Evolutionary conservation across 306 rosid genomes (phyloP), one percentile per base, ranked within the genome.

Genomic region (Prunus padus): DNA sequence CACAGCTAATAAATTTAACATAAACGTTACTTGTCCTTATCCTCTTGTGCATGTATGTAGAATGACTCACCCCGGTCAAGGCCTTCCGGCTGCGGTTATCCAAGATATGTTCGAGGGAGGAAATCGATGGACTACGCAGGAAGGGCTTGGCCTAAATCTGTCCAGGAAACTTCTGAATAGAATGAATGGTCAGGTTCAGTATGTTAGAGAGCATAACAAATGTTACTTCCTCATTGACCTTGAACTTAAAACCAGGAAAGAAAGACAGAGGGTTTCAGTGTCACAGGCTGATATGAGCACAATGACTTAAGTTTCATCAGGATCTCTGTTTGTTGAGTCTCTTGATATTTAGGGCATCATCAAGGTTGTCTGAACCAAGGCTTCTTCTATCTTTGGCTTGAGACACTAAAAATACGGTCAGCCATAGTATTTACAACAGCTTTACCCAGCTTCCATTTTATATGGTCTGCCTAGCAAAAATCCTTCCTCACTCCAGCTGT

Each of bases 11-110:
- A 28, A 44, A 66, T 68, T 71, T 50, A 25, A 5, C 26, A 50
- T 26, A 67, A 59, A 4, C 8, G 15, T 10, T 0, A 14, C 9
- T 28, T 69, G 30, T 47, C 42, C 18, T 47, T 4, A 28, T 54
- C 8, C 72, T 74, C 44, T 57, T 80, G 62, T 83, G 80, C 47
- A 10, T 85, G 86, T 73, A 10, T 85, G 86, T 73, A 91, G 97
- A 85, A 85, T 89, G 86, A 78, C 87, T 2, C 97, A 89, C 78
- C 90, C 89, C 14, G 96, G 96, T 72, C 71, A 76, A 84, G 96
- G 96, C 60, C 71, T 93, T 68, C 92, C 97, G 69, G 55, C 86
- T 20, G 64, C 82, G 14, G 78, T 88, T 64, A 82, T 89, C 71
- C 85, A 85, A 55, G 91, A 89, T 18, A 89, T 85, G 90, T 82